These are phyloP conservation scores for Marasmius fiardii DNA, from an alignment of 1,284 basidiomycete species.

Conservation along the genomic window DNA sequence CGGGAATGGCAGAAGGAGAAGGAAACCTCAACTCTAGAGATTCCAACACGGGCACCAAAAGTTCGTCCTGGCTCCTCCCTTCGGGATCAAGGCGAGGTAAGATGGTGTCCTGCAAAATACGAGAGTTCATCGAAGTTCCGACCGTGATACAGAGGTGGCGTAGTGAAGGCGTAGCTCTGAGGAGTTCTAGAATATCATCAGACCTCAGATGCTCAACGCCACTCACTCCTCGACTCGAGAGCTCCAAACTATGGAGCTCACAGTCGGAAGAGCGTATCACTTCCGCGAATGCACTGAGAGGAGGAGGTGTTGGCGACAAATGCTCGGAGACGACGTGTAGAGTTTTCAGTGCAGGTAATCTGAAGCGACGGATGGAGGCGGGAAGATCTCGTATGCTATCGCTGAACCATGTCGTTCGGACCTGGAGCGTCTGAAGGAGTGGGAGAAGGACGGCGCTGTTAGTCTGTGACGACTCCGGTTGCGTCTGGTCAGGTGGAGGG, in stretches of 20 bases:
- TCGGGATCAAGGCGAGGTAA: not conserved
- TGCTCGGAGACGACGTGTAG: not conserved
- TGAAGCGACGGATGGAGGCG: not conserved
- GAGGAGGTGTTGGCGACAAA: not conserved
- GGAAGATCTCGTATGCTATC: too few relatives aligned
- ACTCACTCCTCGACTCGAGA: not conserved
- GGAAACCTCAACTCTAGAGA: not conserved
- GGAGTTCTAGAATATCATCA: not conserved
- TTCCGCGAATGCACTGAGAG: not conserved
- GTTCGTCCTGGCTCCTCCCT: too few relatives aligned
- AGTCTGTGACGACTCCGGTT: not conserved
- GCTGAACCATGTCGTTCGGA: too few relatives aligned
- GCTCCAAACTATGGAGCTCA: not conserved
- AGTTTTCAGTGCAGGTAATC: not conserved
- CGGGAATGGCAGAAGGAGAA: not conserved
- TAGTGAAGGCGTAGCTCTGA: not conserved
- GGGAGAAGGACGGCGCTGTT: not conserved
- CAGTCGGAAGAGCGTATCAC: not conserved
- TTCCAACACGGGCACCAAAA: not conserved
- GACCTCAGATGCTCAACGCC: not conserved
- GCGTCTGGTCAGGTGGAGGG: not conserved
- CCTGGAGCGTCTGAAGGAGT: too few relatives aligned
- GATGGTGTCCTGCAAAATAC: not conserved
- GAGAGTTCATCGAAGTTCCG: not conserved
- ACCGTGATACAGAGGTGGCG: not conserved